Conservation (phyloP, 106 monocot species). For the Iris macrosiphon region DNA sequence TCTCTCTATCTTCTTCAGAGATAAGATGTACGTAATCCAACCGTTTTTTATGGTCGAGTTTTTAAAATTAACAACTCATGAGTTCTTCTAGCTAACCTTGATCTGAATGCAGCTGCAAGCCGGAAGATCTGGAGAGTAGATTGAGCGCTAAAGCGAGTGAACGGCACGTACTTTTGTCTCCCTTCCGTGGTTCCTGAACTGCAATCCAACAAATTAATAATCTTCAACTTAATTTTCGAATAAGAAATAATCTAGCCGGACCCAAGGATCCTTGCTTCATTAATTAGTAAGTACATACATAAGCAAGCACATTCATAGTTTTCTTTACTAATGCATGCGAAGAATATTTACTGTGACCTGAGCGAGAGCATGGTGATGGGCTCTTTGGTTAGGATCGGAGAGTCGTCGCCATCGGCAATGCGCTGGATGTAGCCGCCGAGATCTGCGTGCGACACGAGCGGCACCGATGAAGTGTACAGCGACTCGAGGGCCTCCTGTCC, state of each 20-base stretch:
- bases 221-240: no score
- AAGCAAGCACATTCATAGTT: no score
- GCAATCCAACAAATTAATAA: not conserved
- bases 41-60: no score
- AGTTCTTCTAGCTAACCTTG: slow-evolving; percentile 20
- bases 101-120: slow-evolving; percentile 45
- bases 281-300: no score
- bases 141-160: slow-evolving; percentile 41
- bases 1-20: no score
- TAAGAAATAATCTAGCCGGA: no score
- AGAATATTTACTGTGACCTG: no score
- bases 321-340: no score
- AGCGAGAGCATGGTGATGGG: slow-evolving; percentile 52
- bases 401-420: slow-evolving; percentile 41
- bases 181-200: slow-evolving; percentile 65
- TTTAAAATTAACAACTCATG: not conserved
- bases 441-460: slow-evolving; percentile 41
- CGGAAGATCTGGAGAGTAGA: slow-evolving; percentile 45
- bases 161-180: slow-evolving; percentile 39
- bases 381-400: slow-evolving; percentile 28
- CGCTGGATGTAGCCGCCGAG: slow-evolving; percentile 51
- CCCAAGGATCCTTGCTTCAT: no score
- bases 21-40: no score
- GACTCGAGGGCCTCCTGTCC: slow-evolving; percentile 16
- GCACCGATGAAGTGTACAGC: slow-evolving; percentile 29